Conservation (phyloP, 2,329 filamentous ascomycete species). For the Byssochlamys sp. region DNA sequence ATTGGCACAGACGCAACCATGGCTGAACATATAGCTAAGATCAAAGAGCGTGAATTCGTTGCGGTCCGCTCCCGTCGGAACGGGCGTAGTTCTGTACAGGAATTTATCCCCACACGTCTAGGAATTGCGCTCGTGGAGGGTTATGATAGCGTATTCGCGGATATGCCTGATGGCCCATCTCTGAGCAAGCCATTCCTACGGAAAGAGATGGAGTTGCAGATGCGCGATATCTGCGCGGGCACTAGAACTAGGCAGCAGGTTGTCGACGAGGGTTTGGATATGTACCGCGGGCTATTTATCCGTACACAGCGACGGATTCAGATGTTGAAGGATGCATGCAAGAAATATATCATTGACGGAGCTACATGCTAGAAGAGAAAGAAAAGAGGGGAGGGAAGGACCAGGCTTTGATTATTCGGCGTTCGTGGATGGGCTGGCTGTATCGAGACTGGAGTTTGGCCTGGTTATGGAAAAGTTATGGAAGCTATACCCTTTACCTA, state of each 20-base stretch:
- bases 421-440: background rate
- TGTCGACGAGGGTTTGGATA: conserved; percentile 69
- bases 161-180: conserved; percentile 55
- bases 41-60: conserved; percentile 82
- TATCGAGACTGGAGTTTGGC: background rate
- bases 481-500: background rate
- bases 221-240: conserved; percentile 93
- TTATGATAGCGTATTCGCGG: conserved; percentile 87
- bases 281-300: conserved; percentile 78
- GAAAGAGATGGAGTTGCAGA: conserved; percentile 94
- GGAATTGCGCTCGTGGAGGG: conserved; percentile 87
- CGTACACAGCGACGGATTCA: conserved; percentile 69
- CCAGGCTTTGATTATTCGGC: background rate
- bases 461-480: background rate
- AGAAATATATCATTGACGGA: conserved; percentile 44
- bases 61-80: conserved; percentile 50
- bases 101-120: conserved; percentile 86
- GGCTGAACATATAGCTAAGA: conserved; percentile 96
- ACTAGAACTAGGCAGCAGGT: conserved; percentile 64
- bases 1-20: conserved; percentile 98
- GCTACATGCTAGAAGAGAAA: conserved; percentile 3
- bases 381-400: background rate
- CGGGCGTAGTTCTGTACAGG: conserved; percentile 51
- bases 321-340: conserved; percentile 49
- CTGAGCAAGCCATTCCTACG: conserved; percentile 90